These are phyloP conservation scores for Anthracocystis setariae DNA, from an alignment of 1,284 basidiomycete species.

Conservation along the genomic window DNA sequence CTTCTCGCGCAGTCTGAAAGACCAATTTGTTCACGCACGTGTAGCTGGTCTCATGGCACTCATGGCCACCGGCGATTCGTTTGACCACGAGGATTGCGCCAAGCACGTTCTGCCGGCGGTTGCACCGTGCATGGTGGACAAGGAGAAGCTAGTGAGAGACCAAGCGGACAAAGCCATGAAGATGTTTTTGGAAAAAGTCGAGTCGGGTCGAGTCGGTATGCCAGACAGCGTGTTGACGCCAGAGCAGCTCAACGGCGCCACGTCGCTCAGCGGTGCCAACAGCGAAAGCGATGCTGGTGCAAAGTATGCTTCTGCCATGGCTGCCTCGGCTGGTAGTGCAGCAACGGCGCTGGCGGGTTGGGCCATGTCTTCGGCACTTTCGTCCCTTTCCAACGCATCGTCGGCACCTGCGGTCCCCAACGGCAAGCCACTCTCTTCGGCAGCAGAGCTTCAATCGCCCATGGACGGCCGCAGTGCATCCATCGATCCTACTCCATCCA, in stretches of 20 bases:
- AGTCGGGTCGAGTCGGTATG: slow-evolving; percentile 43
- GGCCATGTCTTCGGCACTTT: slow-evolving; percentile 56
- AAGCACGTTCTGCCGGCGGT: slow-evolving; percentile 56
- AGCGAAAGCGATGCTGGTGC: slow-evolving; percentile 16
- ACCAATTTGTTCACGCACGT: slow-evolving; percentile 89
- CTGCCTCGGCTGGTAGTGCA: slow-evolving; percentile 58
- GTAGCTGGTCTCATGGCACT: slow-evolving; percentile 95
- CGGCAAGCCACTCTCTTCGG: slow-evolving; percentile 28
- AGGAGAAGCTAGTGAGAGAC: slow-evolving; percentile 63
- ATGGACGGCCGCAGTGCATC: slow-evolving; percentile 45
- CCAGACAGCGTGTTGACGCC: slow-evolving; percentile 53
- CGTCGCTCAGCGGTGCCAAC: slow-evolving; percentile 16
- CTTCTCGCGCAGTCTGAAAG: slow-evolving; percentile 88
- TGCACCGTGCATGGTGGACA: slow-evolving; percentile 61
- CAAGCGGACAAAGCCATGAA: slow-evolving; percentile 56
- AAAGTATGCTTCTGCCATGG: slow-evolving; percentile 38
- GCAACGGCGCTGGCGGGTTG: slow-evolving; percentile 61
- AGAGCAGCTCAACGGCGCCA: slow-evolving; percentile 29
- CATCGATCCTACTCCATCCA: slow-evolving; percentile 10
- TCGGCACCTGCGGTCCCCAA: slow-evolving; percentile 25
- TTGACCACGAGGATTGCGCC: slow-evolving; percentile 70
- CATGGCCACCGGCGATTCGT: slow-evolving; percentile 92
- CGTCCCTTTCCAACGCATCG: slow-evolving; percentile 37
- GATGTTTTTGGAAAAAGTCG: slow-evolving; percentile 57
- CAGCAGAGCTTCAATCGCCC: slow-evolving; percentile 38